Percentiles rank a stretch among this genome's conserved stretches.
phyloP scores from a whole-genome alignment of 2,329 filamentous ascomycete genomes.

The Epichloe gansuensis region DNA sequence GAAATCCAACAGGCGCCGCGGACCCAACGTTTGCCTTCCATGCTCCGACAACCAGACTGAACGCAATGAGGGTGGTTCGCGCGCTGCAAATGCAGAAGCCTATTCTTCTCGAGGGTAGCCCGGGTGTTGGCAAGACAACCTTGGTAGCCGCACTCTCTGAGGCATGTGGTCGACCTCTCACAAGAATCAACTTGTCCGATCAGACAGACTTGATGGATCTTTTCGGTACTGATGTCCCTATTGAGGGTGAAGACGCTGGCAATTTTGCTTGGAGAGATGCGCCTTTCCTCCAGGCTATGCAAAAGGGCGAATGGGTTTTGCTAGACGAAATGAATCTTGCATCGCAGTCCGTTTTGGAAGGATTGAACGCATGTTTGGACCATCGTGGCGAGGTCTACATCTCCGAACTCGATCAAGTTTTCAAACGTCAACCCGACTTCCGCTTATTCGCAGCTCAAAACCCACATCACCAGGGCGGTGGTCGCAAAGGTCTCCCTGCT shows the following conservation, averaged over 20 bases:
- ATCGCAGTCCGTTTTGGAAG: slow-evolving; percentile 91
- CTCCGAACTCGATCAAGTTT: slow-evolving; percentile 87
- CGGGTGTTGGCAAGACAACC: slow-evolving; percentile 96
- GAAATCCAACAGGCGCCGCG: slow-evolving; percentile 26
- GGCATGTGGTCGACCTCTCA: slow-evolving; percentile 68
- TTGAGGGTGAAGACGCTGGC: slow-evolving; percentile 82
- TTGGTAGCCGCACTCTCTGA: slow-evolving; percentile 74
- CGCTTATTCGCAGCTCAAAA: slow-evolving; percentile 96
- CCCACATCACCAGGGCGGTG: slow-evolving; percentile 91
- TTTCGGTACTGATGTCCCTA: slow-evolving; percentile 90
- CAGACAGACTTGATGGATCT: slow-evolving; percentile 97
- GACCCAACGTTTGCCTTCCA: slow-evolving; percentile 49
- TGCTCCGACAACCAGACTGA: slow-evolving; percentile 78
- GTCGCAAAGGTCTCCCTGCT: slow-evolving; percentile 82
- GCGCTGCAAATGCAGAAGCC: slow-evolving; percentile 83
- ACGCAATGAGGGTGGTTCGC: slow-evolving; percentile 80
- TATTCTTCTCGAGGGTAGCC: slow-evolving; percentile 87
- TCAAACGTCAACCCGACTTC: slow-evolving; percentile 79
- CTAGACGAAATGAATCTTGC: slow-evolving; percentile 98
- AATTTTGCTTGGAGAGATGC: slow-evolving; percentile 94
- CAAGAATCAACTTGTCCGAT: slow-evolving; percentile 91
- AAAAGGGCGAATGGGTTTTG: slow-evolving; percentile 89
- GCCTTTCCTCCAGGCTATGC: slow-evolving; percentile 92
- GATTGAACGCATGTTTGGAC: slow-evolving; percentile 89
- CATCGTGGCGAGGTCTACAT: slow-evolving; percentile 94